Percentiles rank a stretch among this genome's conserved stretches.
phyloP scores from a whole-genome alignment of 768 basidiomycete species.

The Albatrellus ellisii region DNA sequence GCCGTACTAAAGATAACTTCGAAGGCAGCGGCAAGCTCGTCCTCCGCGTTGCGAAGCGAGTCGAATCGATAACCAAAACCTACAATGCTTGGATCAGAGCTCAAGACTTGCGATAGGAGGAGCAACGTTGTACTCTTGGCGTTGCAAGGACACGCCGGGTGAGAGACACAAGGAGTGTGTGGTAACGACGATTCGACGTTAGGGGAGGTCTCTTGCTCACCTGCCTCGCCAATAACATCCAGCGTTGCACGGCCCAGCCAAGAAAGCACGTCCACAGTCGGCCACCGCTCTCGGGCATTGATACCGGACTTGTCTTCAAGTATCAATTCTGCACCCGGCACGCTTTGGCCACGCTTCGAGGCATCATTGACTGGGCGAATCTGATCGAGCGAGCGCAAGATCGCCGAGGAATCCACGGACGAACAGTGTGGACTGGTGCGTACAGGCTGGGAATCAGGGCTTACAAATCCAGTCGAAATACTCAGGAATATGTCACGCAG shows the following conservation, averaged over 20 bases:
- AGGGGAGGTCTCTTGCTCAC: conserved; percentile 17
- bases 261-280: conserved; percentile 40
- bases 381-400: conserved; percentile 7
- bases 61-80: conserved; percentile 47
- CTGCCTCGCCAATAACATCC: conserved; percentile 68
- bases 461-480: conserved; percentile 11
- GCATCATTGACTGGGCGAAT: background rate
- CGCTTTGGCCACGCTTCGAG: background rate
- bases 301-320: background rate
- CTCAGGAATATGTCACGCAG: conserved; percentile 32
- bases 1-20: conserved; percentile 39
- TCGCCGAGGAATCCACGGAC: conserved; percentile 2
- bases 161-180: background rate
- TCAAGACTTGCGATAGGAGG: too few relatives aligned
- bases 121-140: too few relatives aligned
- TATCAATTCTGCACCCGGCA: background rate
- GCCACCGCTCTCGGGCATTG: background rate
- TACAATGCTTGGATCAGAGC: conserved; percentile 14
- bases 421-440: background rate
- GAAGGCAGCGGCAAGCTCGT: conserved; percentile 45
- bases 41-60: conserved; percentile 29
- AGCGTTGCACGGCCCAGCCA: conserved; percentile 61
- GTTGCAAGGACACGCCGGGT: too few relatives aligned
- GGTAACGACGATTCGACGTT: background rate
- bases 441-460: background rate